Conservation (phyloP, 768 basidiomycete genomes). For the Rhizopogon vinicolor region DNA sequence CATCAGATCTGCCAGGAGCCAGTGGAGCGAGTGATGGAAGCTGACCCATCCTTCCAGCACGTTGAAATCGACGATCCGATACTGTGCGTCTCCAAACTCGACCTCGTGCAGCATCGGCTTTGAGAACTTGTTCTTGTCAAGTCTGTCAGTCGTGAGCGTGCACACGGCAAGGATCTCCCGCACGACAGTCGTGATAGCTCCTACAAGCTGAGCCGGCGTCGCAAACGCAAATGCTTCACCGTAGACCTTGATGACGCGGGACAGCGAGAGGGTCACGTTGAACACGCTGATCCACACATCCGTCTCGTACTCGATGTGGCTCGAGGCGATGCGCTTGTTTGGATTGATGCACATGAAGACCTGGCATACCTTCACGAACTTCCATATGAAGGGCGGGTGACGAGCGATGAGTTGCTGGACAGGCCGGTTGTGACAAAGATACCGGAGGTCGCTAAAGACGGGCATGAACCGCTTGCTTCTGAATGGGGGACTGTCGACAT, state of each 20-base stretch:
- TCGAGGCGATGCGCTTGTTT: constrained; percentile 74
- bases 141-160: constrained; percentile 58
- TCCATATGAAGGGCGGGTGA: constrained; percentile 59
- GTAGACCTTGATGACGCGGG: constrained; percentile 83
- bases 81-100: constrained; percentile 52
- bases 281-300: constrained; percentile 98
- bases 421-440: constrained; percentile 74
- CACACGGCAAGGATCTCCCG: constrained; percentile 71
- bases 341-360: constrained; percentile 94
- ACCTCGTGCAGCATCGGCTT: constrained; percentile 64
- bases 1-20: constrained; percentile 85
- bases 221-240: constrained; percentile 76
- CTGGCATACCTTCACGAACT: constrained; percentile 74
- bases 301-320: constrained; percentile 93
- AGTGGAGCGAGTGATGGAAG: constrained; percentile 90
- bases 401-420: constrained; percentile 78
- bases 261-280: constrained; percentile 88
- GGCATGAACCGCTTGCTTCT: constrained; percentile 96
- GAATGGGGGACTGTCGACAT: constrained; percentile 85
- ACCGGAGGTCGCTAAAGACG: constrained; percentile 86
- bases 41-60: constrained; percentile 81
- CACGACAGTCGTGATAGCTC: constrained; percentile 64
- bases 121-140: constrained; percentile 63
- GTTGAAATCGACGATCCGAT: constrained; percentile 71
- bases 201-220: constrained; percentile 52